phyloP scores from a whole-genome alignment of 805 yeast genomes.

The Hanseniaspora clermontiae region DNA sequence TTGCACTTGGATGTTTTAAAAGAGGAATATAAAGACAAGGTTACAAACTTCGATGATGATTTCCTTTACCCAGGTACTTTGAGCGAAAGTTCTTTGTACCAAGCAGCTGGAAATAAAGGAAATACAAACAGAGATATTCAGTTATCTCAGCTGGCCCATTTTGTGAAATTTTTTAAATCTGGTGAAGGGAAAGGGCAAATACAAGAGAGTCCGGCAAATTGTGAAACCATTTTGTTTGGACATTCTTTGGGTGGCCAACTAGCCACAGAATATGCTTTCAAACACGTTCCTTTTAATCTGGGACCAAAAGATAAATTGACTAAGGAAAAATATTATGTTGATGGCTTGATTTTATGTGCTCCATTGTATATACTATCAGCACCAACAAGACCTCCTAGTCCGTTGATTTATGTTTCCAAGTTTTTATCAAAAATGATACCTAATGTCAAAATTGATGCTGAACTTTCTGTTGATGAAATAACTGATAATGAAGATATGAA shows the following conservation, averaged over 20 bases:
- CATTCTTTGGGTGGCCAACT: slow-evolving; percentile 66
- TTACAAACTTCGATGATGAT: background rate
- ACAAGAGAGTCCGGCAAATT: slow-evolving; percentile 18
- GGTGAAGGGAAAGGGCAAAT: slow-evolving; percentile 16
- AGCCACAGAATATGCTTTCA: slow-evolving; percentile 7
- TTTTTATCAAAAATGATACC: slow-evolving; percentile 34
- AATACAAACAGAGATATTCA: slow-evolving; percentile 43
- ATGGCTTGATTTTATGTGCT: slow-evolving; percentile 40
- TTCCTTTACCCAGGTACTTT: slow-evolving; percentile 30
- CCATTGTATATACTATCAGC: slow-evolving; percentile 53
- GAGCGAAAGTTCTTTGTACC: background rate
- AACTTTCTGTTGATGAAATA: slow-evolving; percentile 40
- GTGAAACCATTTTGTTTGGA: slow-evolving; percentile 41
- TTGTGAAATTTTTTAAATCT: slow-evolving; percentile 35
- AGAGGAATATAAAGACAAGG: background rate
- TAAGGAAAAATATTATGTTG: slow-evolving; percentile 38
- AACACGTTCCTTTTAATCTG: slow-evolving; percentile 32
- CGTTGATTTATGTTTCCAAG: slow-evolving; percentile 34
- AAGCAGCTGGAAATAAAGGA: slow-evolving; percentile 37
- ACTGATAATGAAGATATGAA: slow-evolving; percentile 39
- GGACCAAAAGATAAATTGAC: slow-evolving; percentile 45
- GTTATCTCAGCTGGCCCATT: slow-evolving; percentile 47
- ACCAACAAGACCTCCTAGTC: slow-evolving; percentile 40
- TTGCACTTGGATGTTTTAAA: background rate
- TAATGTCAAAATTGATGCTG: slow-evolving; percentile 41